Evolutionary conservation across 805 yeast species (phyloP).

Genomic region (Blastobotrys americana): DNA sequence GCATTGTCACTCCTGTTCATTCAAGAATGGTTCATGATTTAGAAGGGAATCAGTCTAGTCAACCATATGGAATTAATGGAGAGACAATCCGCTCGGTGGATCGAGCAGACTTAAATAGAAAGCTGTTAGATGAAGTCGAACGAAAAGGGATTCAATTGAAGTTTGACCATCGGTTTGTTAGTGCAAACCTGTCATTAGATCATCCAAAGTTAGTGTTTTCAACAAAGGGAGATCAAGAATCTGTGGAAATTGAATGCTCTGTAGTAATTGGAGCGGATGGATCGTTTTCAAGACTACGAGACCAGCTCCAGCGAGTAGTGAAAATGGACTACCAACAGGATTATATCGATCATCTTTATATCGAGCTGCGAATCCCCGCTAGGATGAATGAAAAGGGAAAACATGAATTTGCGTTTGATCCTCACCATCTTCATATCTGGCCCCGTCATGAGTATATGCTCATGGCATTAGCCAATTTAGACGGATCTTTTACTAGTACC

Average conservation of each 20-base stretch:
- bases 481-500: constrained; percentile 84
- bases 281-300: constrained; percentile 64
- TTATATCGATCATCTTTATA: constrained; percentile 74
- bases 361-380: constrained; percentile 73
- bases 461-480: constrained; percentile 78
- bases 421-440: constrained; percentile 87
- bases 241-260: constrained; percentile 34
- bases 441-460: constrained; percentile 82
- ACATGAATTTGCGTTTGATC: constrained; percentile 38
- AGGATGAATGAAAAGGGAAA: constrained; percentile 15
- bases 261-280: constrained; percentile 83
- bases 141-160: constrained; percentile 38
- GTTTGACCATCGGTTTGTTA: constrained; percentile 53
- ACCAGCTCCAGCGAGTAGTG: constrained; percentile 55
- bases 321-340: constrained; percentile 69
- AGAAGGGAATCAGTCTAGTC: constrained; percentile 57
- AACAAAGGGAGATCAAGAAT: constrained; percentile 19
- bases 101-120: constrained; percentile 58
- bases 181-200: constrained; percentile 31
- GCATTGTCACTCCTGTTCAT: constrained; percentile 69
- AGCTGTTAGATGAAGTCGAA: constrained; percentile 57
- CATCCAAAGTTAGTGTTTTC: constrained; percentile 21
- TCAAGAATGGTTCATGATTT: constrained; percentile 84
- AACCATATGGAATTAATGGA: constrained; percentile 72
- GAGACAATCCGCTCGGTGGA: constrained; percentile 83